Percentiles rank a stretch among this genome's conserved stretches.
Evolutionary conservation across 257 asterid genomes (phyloP).

Genomic region (Gentiana dahurica): DNA sequence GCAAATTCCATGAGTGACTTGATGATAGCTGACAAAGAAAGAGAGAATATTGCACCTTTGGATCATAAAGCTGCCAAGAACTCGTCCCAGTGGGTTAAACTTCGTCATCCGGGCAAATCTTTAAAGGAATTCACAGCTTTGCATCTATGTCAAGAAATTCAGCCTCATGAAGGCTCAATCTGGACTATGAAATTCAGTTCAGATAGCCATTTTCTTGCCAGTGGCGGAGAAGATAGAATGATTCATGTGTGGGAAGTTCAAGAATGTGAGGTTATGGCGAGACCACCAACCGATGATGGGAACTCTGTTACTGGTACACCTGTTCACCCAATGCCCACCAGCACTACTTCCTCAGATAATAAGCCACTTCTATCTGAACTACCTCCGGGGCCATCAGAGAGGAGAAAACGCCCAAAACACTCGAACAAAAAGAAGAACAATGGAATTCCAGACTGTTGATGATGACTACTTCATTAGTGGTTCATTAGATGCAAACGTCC

Average conservation of each 20-base stretch:
- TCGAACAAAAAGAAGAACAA: conserved; percentile 40
- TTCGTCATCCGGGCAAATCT: conserved; percentile 72
- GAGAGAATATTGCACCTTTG: conserved; percentile 20
- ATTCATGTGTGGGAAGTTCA: conserved; percentile 93
- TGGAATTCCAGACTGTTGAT: conserved; percentile 50
- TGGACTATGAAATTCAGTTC: conserved; percentile 64
- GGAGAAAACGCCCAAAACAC: conserved; percentile 34
- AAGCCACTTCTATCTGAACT: conserved; percentile 44
- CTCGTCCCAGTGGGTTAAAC: conserved; percentile 62
- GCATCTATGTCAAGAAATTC: conserved; percentile 77
- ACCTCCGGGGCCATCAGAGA: conserved; percentile 38
- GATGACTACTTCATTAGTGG: conserved; percentile 60
- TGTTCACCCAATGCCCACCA: conserved; percentile 41
- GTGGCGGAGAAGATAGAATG: conserved; percentile 74
- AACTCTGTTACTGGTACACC: conserved; percentile 34
- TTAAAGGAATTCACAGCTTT: conserved; percentile 70
- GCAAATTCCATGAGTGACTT: conserved; percentile 46
- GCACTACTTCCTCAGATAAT: conserved; percentile 18
- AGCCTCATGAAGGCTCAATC: conserved; percentile 75
- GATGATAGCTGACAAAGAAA: conserved; percentile 33
- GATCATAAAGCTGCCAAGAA: conserved; percentile 25
- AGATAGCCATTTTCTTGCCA: conserved; percentile 62
- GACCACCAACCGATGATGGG: conserved; percentile 22
- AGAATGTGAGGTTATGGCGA: conserved; percentile 59
- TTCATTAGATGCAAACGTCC: conserved; percentile 47